Evolutionary conservation across 208 protist genomes (phyloP).

Genomic region (Kentomonas sorsogonicus): DNA sequence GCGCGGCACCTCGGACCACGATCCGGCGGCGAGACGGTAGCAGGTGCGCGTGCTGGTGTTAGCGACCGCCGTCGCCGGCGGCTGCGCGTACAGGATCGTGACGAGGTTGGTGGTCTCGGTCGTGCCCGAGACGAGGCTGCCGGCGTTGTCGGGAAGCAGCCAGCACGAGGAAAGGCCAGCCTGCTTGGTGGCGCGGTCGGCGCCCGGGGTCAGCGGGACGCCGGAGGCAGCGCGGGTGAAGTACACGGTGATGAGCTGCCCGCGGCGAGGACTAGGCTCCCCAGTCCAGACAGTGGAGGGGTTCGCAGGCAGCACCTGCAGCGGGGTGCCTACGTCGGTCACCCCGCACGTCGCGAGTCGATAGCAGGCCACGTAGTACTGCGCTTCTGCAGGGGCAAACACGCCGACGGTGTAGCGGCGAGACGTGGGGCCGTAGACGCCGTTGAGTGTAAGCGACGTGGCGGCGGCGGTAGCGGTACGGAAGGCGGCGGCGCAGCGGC

Average conservation of each 20-base stretch:
- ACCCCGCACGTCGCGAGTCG: slow-evolving; percentile 50
- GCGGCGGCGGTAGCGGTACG: slow-evolving; percentile 19
- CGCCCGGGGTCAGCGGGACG: slow-evolving; percentile 42
- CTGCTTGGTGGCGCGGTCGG: slow-evolving; percentile 49
- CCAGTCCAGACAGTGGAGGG: slow-evolving; percentile 31
- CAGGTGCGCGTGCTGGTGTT: slow-evolving; percentile 45
- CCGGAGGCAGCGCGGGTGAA: slow-evolving; percentile 49
- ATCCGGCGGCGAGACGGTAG: slow-evolving; percentile 42
- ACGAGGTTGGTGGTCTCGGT: slow-evolving; percentile 37
- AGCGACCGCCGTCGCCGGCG: slow-evolving; percentile 19
- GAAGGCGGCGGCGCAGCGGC: slow-evolving; percentile 43
- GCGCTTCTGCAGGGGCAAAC: slow-evolving; percentile 43
- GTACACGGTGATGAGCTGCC: slow-evolving; percentile 63
- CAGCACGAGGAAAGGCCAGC: slow-evolving; percentile 65
- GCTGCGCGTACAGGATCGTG: slow-evolving; percentile 52
- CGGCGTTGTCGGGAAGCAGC: slow-evolving; percentile 32
- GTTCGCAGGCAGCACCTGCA: slow-evolving; percentile 54
- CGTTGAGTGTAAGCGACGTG: slow-evolving; percentile 16
- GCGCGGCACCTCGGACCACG: slow-evolving; percentile 74
- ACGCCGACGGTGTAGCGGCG: slow-evolving; percentile 47
- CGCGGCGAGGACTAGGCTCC: slow-evolving; percentile 41
- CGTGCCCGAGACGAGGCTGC: slow-evolving; percentile 49
- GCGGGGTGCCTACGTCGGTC: slow-evolving; percentile 46
- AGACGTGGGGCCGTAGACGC: slow-evolving; percentile 29
- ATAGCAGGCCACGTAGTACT: slow-evolving; percentile 70